Evolutionary conservation across 2,329 filamentous ascomycete genomes (phyloP).

Genomic region (Cercospora zeina): DNA sequence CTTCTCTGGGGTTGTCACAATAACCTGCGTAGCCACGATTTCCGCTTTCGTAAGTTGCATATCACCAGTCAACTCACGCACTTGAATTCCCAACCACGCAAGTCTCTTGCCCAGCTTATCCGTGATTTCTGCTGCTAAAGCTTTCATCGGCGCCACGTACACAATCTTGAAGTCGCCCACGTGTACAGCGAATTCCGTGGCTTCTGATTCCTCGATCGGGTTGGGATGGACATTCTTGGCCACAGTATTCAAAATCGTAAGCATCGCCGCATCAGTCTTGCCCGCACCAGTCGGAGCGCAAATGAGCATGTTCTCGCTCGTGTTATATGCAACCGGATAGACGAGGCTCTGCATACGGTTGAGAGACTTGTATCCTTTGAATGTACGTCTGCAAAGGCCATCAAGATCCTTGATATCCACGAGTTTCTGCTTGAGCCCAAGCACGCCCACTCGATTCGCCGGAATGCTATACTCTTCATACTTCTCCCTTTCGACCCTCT

Average conservation of each 20-base stretch:
- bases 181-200: constrained; percentile 78
- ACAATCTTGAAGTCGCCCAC: constrained; percentile 95
- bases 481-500: constrained; percentile 66
- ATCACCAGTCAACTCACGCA: constrained; percentile 92
- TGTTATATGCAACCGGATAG: constrained; percentile 92
- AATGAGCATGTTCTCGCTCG: constrained; percentile 97
- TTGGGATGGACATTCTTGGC: constrained; percentile 80
- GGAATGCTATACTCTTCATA: constrained; percentile 92
- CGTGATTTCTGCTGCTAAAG: constrained; percentile 91
- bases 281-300: constrained; percentile 92
- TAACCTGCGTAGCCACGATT: constrained; percentile 93
- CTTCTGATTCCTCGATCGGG: constrained; percentile 70
- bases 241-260: constrained; percentile 88
- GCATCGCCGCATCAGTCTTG: constrained; percentile 98
- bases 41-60: constrained; percentile 98
- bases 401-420: constrained; percentile 81
- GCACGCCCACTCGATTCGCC: constrained; percentile 72
- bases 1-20: constrained; percentile 97
- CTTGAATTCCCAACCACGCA: constrained; percentile 88
- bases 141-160: constrained; percentile 99
- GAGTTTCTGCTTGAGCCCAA: constrained; percentile 72
- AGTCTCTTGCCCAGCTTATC: constrained; percentile 89
- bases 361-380: constrained; percentile 87
- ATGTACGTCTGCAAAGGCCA: constrained; percentile 84
- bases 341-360: constrained; percentile 99